Evolutionary conservation across 768 basidiomycete genomes (phyloP).

Genomic region (Leccinum ochraceum): DNA sequence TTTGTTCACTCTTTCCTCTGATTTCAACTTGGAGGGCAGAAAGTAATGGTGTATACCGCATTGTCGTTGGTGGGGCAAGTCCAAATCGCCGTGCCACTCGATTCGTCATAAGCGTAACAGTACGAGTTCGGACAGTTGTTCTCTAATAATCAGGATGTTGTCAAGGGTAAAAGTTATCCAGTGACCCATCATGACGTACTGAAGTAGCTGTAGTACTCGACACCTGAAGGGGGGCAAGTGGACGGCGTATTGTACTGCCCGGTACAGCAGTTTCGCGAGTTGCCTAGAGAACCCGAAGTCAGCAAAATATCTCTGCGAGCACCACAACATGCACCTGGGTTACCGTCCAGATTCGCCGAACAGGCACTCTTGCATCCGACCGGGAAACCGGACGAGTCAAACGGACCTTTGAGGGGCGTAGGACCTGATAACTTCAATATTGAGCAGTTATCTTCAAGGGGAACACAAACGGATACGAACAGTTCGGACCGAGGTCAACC

Average conservation of each 20-base stretch:
- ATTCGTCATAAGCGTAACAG: slow-evolving; percentile 54
- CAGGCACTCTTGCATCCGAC: slow-evolving; percentile 68
- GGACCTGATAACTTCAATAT: slow-evolving; percentile 42
- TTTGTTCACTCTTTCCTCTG: neutral
- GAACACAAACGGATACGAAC: slow-evolving; percentile 31
- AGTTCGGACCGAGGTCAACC: slow-evolving; percentile 61
- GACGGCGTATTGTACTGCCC: slow-evolving; percentile 51
- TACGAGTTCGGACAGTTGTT: slow-evolving; percentile 47
- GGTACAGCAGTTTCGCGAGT: slow-evolving; percentile 67
- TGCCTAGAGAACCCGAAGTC: slow-evolving; percentile 32
- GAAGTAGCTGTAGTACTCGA: slow-evolving; percentile 46
- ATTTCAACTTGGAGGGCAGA: slow-evolving; percentile 37
- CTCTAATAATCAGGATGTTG: slow-evolving; percentile 29
- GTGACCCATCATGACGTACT: slow-evolving; percentile 30
- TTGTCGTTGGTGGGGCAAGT: slow-evolving; percentile 37
- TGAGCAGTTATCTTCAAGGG: neutral
- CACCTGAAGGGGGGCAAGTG: slow-evolving; percentile 56
- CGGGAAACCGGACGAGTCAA: slow-evolving; percentile 50
- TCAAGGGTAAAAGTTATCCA: no score
- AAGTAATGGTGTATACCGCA: slow-evolving; percentile 48
- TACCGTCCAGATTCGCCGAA: slow-evolving; percentile 36
- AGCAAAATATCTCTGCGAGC: neutral
- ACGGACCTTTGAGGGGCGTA: slow-evolving; percentile 49
- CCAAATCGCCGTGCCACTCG: slow-evolving; percentile 46
- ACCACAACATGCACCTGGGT: slow-evolving; percentile 28